Evolutionary conservation across 805 yeast species (phyloP), one percentile per base, ranked within the genome.

Genomic region (Lipomyces spencermartinsiae): DNA sequence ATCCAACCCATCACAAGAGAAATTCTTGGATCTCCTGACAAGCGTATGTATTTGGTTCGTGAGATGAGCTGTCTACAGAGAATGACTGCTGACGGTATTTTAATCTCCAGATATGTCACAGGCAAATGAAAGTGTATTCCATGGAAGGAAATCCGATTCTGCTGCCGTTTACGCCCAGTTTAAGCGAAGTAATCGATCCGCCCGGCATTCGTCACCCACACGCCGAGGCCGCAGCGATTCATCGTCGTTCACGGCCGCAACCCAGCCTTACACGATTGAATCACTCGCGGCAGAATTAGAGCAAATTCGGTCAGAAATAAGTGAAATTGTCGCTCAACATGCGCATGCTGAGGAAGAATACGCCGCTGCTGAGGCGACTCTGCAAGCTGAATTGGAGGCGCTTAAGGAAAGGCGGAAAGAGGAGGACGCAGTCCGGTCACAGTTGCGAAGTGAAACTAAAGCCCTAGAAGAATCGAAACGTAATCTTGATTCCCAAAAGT

Each of bases 391-490:
- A 55, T 72, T 74, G 33, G 78, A 78, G 33, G 62, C 66, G 10
- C 67, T 75, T 8, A 75, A 76, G 46, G 78, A 77, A 29, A 65
- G 73, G 29, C 69, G 75, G 34, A 74, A 77, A 29, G 68, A 66
- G 8, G 78, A 76, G 33, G 82, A 79, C 63, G 73, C 65, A 22
- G 73, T 71, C n/a, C 73, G 80, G 10, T 61, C 77, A 8, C 78
- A 74, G 57, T 67, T 79, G n/a, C 71, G 79, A 25, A 68, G 77
- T 0, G 83, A 81, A 61, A 75, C 75, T 49, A 79, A 79, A 64
- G 57, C 74, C 0, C 72, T 80, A 22, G 83, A 81, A 59, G 80
- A 79, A 34, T 70, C 77, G 7, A 77, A 78, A 62, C 78, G 80
- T 7, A 72, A 73, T 19, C 72, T 80, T 16, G 83, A 81, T 46